Evolutionary conservation across 371 early-diverging fungal genomes (phyloP).

Genomic region (Syncephalastrum contaminatum): DNA sequence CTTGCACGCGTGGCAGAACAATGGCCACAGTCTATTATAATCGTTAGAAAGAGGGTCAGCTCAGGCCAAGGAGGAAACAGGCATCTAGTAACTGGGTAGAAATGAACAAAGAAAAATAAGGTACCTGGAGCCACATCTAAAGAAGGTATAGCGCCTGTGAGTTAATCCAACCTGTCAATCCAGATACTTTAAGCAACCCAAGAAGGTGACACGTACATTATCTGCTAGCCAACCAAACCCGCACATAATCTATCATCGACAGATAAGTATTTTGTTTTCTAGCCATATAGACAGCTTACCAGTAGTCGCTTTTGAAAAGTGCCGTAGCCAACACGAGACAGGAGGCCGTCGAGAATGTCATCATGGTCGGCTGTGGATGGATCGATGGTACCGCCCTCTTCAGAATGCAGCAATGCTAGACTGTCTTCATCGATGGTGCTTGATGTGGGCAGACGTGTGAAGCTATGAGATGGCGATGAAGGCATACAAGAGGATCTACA

Average conservation of each 20-base stretch:
- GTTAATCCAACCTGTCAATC: slow-evolving; percentile 6
- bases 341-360: slow-evolving; percentile 56
- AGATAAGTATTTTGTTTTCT: not conserved
- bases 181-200: not conserved
- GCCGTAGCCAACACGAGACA: slow-evolving; percentile 74
- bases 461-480: slow-evolving; percentile 11
- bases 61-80: too few relatives aligned
- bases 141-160: slow-evolving; percentile 1
- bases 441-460: slow-evolving; percentile 12
- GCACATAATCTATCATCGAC: slow-evolving; percentile 56
- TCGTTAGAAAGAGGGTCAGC: slow-evolving; percentile 1
- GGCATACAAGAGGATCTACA: slow-evolving; percentile 6
- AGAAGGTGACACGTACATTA: slow-evolving; percentile 56
- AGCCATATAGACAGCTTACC: slow-evolving; percentile 29
- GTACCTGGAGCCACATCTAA: slow-evolving; percentile 74
- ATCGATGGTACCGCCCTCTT: not conserved
- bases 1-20: slow-evolving; percentile 59
- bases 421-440: slow-evolving; percentile 5
- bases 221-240: slow-evolving; percentile 88
- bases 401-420: slow-evolving; percentile 2
- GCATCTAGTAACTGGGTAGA: slow-evolving; percentile 7
- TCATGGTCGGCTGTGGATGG: slow-evolving; percentile 20
- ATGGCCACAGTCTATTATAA: slow-evolving; percentile 57
- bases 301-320: slow-evolving; percentile 75
- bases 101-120: slow-evolving; percentile 4